Conservation (phyloP, 169 alveolate species). For the Plasmodium gaboni region DNA sequence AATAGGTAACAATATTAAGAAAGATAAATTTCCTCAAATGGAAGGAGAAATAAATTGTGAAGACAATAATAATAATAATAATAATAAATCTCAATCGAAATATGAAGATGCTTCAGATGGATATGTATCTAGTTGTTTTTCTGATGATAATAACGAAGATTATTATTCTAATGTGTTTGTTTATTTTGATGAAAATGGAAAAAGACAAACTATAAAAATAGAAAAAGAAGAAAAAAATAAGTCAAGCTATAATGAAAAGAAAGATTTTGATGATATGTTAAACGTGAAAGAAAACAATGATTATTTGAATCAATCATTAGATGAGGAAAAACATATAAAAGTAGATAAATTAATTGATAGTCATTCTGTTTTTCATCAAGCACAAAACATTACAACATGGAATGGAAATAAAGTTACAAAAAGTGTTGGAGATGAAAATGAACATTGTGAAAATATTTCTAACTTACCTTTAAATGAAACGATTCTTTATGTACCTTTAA, state of each 20-base stretch:
- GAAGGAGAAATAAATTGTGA: slow-evolving; percentile 1
- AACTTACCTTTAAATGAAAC: too few relatives aligned
- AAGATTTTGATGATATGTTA: slow-evolving; percentile 24
- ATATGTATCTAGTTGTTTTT: slow-evolving; percentile 9
- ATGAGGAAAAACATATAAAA: slow-evolving; percentile 74
- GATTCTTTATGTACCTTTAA: neutral
- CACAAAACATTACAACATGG: slow-evolving; percentile 31
- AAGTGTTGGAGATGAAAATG: slow-evolving; percentile 46
- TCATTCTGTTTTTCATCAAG: slow-evolving; percentile 76
- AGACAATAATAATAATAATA: neutral
- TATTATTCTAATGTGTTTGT: slow-evolving; percentile 46
- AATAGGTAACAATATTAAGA: neutral
- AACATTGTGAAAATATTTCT: neutral
- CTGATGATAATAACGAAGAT: slow-evolving; percentile 41
- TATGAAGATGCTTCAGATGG: slow-evolving; percentile 29
- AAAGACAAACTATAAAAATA: slow-evolving; percentile 74
- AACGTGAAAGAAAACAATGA: slow-evolving; percentile 23
- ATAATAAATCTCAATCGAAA: slow-evolving; percentile 5
- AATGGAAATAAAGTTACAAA: slow-evolving; percentile 35
- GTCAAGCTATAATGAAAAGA: slow-evolving; percentile 1
- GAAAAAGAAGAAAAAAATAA: slow-evolving; percentile 7
- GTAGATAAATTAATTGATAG: slow-evolving; percentile 69
- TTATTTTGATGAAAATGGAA: slow-evolving; percentile 77
- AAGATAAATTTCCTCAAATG: neutral
- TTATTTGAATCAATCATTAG: slow-evolving; percentile 12